These are phyloP conservation scores for Russula dissimulans DNA, from an alignment of 768 basidiomycete species.

Conservation along the genomic window DNA sequence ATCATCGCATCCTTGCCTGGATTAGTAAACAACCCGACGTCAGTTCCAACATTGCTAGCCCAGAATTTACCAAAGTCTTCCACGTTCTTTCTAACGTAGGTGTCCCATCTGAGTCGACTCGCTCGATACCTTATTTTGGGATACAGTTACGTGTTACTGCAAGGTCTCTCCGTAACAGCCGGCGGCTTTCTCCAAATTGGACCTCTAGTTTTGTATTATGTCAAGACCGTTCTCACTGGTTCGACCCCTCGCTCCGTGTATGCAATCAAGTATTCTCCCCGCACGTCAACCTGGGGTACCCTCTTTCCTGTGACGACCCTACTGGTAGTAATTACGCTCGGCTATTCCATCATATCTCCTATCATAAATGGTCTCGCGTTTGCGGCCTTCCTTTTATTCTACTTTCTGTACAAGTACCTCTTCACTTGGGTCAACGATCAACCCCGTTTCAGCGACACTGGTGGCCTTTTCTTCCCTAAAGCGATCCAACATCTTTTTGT, in stretches of 20 bases:
- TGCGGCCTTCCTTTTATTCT: conserved; percentile 75
- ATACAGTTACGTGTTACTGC: conserved; percentile 61
- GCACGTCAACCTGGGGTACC: conserved; percentile 68
- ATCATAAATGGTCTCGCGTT: conserved; percentile 87
- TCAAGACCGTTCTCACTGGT: conserved; percentile 79
- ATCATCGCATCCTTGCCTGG: conserved; percentile 61
- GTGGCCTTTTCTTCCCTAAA: conserved; percentile 93
- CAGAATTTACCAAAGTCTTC: conserved; percentile 71
- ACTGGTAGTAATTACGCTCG: conserved; percentile 70
- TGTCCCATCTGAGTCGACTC: background rate
- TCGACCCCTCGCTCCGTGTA: conserved; percentile 83
- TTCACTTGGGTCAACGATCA: conserved; percentile 53
- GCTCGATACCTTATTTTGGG: background rate
- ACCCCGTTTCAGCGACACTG: conserved; percentile 63
- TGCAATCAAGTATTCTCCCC: conserved; percentile 67
- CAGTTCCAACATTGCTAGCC: conserved; percentile 67
- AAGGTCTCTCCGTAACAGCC: conserved; percentile 71
- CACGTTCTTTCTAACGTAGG: conserved; percentile 83
- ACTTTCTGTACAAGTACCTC: conserved; percentile 59
- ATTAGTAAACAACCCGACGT: conserved; percentile 58
- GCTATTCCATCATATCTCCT: conserved; percentile 84
- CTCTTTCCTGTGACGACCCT: conserved; percentile 65
- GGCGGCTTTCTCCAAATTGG: conserved; percentile 76
- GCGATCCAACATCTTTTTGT: conserved; percentile 91
- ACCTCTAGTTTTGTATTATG: conserved; percentile 72